These are phyloP conservation scores for Camellia oleifera DNA, from an alignment of 179 eudicot species.

Conservation along the genomic window DNA sequence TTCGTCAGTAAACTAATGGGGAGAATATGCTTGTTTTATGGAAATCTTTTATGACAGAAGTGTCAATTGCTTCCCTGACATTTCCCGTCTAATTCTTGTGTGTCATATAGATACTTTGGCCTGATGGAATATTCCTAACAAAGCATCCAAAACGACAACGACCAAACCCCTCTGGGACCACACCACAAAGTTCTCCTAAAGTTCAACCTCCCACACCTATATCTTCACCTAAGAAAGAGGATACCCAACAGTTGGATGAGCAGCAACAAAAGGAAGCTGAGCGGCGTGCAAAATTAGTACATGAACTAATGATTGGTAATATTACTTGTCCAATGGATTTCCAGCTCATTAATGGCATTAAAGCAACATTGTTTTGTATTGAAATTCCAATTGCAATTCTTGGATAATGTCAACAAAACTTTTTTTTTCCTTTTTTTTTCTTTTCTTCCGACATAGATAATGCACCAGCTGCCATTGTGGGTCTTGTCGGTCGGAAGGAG, in stretches of 20 bases:
- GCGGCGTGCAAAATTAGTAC: conserved; percentile 79
- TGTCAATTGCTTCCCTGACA: not conserved
- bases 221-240: conserved; percentile 51
- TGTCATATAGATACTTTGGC: conserved; percentile 80
- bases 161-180: conserved; percentile 40
- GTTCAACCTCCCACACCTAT: conserved; percentile 41
- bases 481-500: conserved; percentile 92
- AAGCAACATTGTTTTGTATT: not conserved
- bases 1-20: not conserved
- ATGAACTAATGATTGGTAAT: conserved; percentile 92
- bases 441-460: conserved; percentile 47
- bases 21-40: not conserved
- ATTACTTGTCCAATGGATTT: not conserved
- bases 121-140: conserved; percentile 94
- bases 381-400: not conserved
- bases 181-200: conserved; percentile 38
- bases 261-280: conserved; percentile 68
- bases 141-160: conserved; percentile 76
- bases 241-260: conserved; percentile 41
- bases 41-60: not conserved
- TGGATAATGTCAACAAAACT: not conserved
- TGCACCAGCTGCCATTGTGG: conserved; percentile 85
- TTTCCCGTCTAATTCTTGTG: conserved; percentile 15
- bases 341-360: not conserved
- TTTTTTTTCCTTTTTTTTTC: not conserved